Base-by-base conservation (phyloP, 179 eudicot genomes). In the Nepenthes alata region DNA sequence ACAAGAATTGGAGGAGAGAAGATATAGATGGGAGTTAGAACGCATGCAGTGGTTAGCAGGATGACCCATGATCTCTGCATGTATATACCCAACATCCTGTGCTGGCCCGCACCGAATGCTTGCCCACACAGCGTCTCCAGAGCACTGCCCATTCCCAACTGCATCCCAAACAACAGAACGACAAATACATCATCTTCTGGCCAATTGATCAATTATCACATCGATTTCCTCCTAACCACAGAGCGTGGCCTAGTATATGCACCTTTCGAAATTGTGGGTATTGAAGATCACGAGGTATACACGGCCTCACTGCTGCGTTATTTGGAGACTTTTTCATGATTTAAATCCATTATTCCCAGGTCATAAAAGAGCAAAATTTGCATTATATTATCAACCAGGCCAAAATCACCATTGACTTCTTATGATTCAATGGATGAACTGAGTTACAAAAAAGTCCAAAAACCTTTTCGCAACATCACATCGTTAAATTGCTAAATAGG, bases 111-210 rank as follows among this genome's bases (percentile, higher is more conserved):
- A 35, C 96, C 96, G 59, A 14, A 89, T 71, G 96, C 96, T 72
- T 89, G 96, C 69, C 96, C 96, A 49, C 96, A 89, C 25, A 89
- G 68, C n/a, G 96, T 89, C 75, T 89, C 96, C 70, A 89, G 60
- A 3, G 96, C 96, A 68, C 96, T 86, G 3, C 88, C 96, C 96
- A 89, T 89, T 64, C 96, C 96, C 68, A 86, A 70, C 96, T 89
- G 72, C 75, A 60, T 45, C 44, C 36, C 4, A 48, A 8, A 4
- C 45, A 4, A 41, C 45, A 41, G 5, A 41, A 41, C 8, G 8
- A 41, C 45, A 41, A 25, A 0, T 25, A 25, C 45, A 41, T 41
- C 45, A 4, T 41, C 45, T 41, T 41, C 45, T 41, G 6, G 6
- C 2, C 45, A 41, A 25, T 25, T 25, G 25, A 25, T 25, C 25